phyloP scores from a whole-genome alignment of 805 yeast genomes.

The Candida awuae region DNA sequence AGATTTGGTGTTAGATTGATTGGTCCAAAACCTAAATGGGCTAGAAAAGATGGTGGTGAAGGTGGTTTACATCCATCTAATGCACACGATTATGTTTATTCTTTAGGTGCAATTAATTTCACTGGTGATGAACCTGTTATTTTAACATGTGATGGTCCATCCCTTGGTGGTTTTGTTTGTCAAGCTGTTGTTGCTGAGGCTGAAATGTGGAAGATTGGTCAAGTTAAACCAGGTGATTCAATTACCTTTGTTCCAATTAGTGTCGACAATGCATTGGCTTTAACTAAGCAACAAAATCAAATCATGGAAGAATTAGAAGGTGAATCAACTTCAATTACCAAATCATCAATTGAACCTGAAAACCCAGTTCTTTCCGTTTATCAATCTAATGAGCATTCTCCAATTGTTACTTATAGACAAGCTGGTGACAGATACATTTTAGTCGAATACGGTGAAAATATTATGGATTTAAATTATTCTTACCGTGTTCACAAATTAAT shows the following conservation, averaged over 20 bases:
- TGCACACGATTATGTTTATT: constrained; percentile 94
- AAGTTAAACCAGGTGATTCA: constrained; percentile 88
- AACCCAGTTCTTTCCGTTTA: constrained; percentile 59
- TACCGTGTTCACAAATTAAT: constrained; percentile 82
- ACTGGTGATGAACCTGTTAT: constrained; percentile 99
- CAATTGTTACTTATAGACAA: constrained; percentile 80
- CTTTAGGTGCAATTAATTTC: constrained; percentile 93
- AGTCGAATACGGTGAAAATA: constrained; percentile 87
- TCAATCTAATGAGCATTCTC: constrained; percentile 43
- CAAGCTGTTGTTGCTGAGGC: constrained; percentile 93
- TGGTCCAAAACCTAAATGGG: constrained; percentile 97
- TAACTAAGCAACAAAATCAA: constrained; percentile 55
- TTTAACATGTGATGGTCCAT: constrained; percentile 94
- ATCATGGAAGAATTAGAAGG: constrained; percentile 42
- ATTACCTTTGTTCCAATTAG: constrained; percentile 74
- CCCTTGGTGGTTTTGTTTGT: constrained; percentile 95
- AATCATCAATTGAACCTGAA: constrained; percentile 40
- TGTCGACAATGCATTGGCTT: constrained; percentile 55
- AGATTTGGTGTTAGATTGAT: constrained; percentile 91
- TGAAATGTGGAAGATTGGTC: constrained; percentile 98
- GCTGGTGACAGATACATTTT: constrained; percentile 94
- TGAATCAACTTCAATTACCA: constrained; percentile 23
- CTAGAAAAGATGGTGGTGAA: constrained; percentile 92
- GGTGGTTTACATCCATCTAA: constrained; percentile 99
- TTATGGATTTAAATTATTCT: constrained; percentile 74